Evolutionary conservation across 208 protist species (phyloP).

Genomic region (Crithidia sp.): DNA sequence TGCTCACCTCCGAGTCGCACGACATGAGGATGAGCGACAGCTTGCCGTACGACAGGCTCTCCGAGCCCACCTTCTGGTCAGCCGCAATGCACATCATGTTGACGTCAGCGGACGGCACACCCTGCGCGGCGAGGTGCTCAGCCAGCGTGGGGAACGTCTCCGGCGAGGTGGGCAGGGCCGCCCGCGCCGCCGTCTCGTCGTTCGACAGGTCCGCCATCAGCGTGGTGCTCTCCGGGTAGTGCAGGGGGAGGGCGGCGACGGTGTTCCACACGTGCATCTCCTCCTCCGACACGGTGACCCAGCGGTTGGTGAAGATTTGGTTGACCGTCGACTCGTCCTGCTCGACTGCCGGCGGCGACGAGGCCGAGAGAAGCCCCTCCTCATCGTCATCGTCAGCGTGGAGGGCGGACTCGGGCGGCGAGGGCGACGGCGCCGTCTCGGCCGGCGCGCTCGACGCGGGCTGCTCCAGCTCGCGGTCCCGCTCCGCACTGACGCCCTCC

Average conservation of each 20-base stretch:
- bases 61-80: slow-evolving; percentile 68
- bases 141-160: slow-evolving; percentile 54
- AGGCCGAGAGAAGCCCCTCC: background rate
- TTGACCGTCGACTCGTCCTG: slow-evolving; percentile 39
- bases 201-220: slow-evolving; percentile 44
- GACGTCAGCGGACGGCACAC: slow-evolving; percentile 48
- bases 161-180: slow-evolving; percentile 15
- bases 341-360: slow-evolving; percentile 5
- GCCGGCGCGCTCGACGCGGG: background rate
- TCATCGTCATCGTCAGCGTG: slow-evolving; percentile 7
- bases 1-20: slow-evolving; percentile 40
- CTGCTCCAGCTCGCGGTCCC: slow-evolving; percentile 4
- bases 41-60: slow-evolving; percentile 74
- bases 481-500: slow-evolving; percentile 2
- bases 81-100: slow-evolving; percentile 79
- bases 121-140: slow-evolving; percentile 39
- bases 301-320: slow-evolving; percentile 59
- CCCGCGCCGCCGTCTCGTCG: slow-evolving; percentile 25
- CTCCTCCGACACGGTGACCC: slow-evolving; percentile 62
- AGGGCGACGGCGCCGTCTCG: background rate
- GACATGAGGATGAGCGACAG: slow-evolving; percentile 70
- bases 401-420: slow-evolving; percentile 5
- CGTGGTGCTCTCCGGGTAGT: slow-evolving; percentile 49
- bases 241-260: slow-evolving; percentile 55
- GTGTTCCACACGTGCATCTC: slow-evolving; percentile 72